These are phyloP conservation scores for Chaetomium cochliodes DNA, from an alignment of 495 filamentous ascomycete species.

Conservation along the genomic window DNA sequence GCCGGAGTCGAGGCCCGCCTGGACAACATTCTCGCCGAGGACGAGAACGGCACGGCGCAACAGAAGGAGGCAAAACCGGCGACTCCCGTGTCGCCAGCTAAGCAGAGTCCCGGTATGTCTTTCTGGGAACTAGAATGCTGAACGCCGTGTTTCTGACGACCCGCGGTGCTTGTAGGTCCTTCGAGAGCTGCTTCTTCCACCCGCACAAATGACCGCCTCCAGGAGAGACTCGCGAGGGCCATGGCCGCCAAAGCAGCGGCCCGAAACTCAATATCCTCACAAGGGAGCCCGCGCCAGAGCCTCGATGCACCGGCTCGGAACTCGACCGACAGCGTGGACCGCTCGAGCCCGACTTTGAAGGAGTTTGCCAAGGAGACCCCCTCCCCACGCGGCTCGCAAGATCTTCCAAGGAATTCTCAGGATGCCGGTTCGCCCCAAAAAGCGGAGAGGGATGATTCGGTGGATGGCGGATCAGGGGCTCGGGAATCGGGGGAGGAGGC, in stretches of 20 bases:
- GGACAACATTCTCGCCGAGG: constrained; percentile 86
- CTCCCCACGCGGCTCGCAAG: constrained; percentile 28
- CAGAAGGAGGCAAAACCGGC: constrained; percentile 32
- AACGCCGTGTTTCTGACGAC: constrained; percentile 21
- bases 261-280: constrained; percentile 29
- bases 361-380: constrained; percentile 16
- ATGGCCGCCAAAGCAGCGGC: constrained; percentile 47
- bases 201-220: constrained; percentile 69
- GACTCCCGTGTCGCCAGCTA: constrained; percentile 33
- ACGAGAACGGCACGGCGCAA: constrained; percentile 49
- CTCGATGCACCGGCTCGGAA: constrained; percentile 33
- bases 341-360: constrained; percentile 23
- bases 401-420: constrained; percentile 25
- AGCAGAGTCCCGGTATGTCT: constrained; percentile 33
- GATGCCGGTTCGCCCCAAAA: constrained; percentile 10
- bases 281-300: constrained; percentile 37
- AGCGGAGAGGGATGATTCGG: neutral
- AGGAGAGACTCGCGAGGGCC: constrained; percentile 75
- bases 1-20: constrained; percentile 90
- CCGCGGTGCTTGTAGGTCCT: constrained; percentile 31
- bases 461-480: constrained; percentile 5
- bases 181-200: constrained; percentile 56
- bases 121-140: neutral
- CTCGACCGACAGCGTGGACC: constrained; percentile 33
- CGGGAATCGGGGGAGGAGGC: neutral